Evolutionary conservation across 176 grass and related monocot species (phyloP).

Genomic region (Luzula sylvatica): DNA sequence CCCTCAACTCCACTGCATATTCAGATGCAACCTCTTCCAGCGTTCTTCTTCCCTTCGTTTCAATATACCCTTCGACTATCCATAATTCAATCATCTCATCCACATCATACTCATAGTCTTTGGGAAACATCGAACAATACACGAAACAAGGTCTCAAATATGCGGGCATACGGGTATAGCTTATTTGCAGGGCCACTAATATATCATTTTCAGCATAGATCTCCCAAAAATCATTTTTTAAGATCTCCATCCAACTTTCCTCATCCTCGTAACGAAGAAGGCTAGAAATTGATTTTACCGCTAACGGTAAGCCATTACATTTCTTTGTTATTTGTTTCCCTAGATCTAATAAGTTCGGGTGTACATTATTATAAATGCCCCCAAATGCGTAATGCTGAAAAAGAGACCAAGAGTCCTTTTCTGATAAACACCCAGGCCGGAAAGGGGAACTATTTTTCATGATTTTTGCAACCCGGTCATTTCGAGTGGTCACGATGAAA

Average conservation of each 20-base stretch:
- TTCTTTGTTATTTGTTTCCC: constrained; percentile 28
- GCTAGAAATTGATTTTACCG: constrained; percentile 30
- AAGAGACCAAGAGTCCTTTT: constrained; percentile 22
- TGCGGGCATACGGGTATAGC: neutral
- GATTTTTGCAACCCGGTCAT: constrained; percentile 21
- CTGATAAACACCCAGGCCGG: constrained; percentile 16
- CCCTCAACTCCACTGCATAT: constrained; percentile 11
- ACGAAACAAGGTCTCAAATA: constrained; percentile 1
- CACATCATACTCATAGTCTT: constrained; percentile 6
- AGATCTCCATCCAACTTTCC: constrained; percentile 19
- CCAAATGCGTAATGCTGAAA: constrained; percentile 30
- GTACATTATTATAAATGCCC: neutral
- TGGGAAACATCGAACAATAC: neutral
- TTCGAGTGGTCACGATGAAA: constrained; percentile 29
- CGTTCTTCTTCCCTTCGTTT: constrained; percentile 3
- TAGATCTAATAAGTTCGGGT: neutral
- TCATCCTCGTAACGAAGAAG: constrained; percentile 32
- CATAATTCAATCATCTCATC: constrained; percentile 9
- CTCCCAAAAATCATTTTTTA: constrained; percentile 22
- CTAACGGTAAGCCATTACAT: constrained; percentile 31
- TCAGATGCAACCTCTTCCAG: constrained; percentile 1
- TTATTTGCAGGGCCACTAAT: neutral
- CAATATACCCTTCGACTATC: constrained; percentile 20
- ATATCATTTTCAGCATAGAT: neutral
- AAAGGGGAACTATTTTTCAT: constrained; percentile 8